phyloP scores from a whole-genome alignment of 371 early-diverging fungal species.

The Mortierella sp. region DNA sequence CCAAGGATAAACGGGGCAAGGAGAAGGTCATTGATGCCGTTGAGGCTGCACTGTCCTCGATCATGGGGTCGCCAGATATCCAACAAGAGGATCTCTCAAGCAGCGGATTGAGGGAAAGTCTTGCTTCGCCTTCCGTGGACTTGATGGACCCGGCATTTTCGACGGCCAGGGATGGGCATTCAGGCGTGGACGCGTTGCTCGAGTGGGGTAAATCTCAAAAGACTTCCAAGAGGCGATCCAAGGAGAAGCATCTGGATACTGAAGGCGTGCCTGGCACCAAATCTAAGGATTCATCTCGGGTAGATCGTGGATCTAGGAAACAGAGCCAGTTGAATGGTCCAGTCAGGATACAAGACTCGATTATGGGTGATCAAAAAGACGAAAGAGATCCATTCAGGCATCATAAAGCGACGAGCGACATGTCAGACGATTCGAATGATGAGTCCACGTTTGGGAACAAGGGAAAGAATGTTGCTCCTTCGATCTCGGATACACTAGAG shows the following conservation, averaged over 20 bases:
- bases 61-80: slow-evolving; percentile 58
- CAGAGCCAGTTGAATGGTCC: neutral
- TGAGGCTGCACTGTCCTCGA: slow-evolving; percentile 68
- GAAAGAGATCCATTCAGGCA: neutral
- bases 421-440: slow-evolving; percentile 11
- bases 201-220: slow-evolving; percentile 39
- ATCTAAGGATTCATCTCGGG: slow-evolving; percentile 6
- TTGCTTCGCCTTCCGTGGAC: slow-evolving; percentile 1
- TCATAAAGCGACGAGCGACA: neutral
- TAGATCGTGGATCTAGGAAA: neutral
- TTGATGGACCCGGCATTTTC: slow-evolving; percentile 34
- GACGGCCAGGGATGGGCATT: slow-evolving; percentile 28
- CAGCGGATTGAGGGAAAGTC: slow-evolving; percentile 8
- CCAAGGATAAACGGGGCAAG: slow-evolving; percentile 29
- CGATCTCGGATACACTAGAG: neutral
- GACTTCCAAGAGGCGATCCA: slow-evolving; percentile 8
- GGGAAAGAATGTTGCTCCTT: neutral
- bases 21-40: slow-evolving; percentile 68
- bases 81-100: slow-evolving; percentile 23
- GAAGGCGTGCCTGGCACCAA: slow-evolving; percentile 24
- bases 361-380: neutral
- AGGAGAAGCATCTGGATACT: slow-evolving; percentile 21
- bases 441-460: slow-evolving; percentile 8
- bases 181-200: slow-evolving; percentile 11
- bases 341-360: neutral